Conservation (phyloP, 2,329 filamentous ascomycete genomes). For the Akanthomyces lecanii region DNA sequence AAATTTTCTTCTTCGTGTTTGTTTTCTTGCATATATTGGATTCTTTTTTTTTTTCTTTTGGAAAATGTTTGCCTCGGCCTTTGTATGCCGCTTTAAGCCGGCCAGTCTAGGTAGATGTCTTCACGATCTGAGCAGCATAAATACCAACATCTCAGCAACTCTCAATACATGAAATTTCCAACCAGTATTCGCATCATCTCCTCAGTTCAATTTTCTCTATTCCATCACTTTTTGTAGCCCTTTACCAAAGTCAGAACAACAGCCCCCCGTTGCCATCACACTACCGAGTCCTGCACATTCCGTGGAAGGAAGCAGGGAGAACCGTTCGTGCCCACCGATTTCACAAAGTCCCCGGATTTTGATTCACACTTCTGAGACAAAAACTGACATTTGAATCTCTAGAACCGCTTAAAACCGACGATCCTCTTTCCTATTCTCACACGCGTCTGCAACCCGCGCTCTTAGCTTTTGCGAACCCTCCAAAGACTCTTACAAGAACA, state of each 20-base stretch:
- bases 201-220: not conserved
- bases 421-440: no score
- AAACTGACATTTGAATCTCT: no score
- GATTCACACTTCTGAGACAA: no score
- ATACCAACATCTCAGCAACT: no score
- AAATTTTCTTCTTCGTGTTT: not conserved
- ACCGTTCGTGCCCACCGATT: not conserved
- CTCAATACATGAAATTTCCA: no score
- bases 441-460: not conserved
- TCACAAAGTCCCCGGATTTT: no score
- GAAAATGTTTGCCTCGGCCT: not conserved
- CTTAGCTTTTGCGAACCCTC: not conserved
- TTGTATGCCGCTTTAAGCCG: constrained; percentile 1
- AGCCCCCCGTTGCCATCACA: not conserved
- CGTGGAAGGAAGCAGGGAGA: constrained; percentile 5
- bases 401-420: no score
- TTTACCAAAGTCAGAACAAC: not conserved
- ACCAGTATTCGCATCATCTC: no score
- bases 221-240: not conserved
- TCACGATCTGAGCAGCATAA: no score
- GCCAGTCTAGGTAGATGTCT: not conserved
- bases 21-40: not conserved
- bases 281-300: not conserved
- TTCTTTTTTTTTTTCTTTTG: not conserved
- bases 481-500: not conserved